Evolutionary conservation across 2,329 filamentous ascomycete species (phyloP), one percentile per base, ranked within the genome.

Genomic region (Akanthomyces dipterigenus): DNA sequence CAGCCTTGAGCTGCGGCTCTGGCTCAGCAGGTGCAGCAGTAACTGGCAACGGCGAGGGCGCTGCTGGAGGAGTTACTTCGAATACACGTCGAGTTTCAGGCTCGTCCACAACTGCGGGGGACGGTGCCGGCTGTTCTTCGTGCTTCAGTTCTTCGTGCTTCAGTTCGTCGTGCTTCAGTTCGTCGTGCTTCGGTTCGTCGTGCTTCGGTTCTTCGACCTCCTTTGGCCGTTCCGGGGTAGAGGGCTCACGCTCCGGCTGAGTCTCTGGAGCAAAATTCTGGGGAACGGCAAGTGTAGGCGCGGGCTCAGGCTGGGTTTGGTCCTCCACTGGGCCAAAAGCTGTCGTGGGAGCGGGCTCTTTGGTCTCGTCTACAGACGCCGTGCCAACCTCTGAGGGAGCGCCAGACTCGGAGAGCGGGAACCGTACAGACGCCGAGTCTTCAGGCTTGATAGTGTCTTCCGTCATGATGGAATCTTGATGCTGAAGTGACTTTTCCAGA

Each of bases 391-490:
- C 68, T 3, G 70, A 70, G 3, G 68, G 62, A 16, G 72, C 70
- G 18, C 66, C 65, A 7, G 69, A 68, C n/a, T 70, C 73, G 14
- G 70, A 68, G 6, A 67, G 28, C 11, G 70, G 68, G 38, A 70
- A 67, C 45, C 64, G 64, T 12, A 69, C 65, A 1, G 74, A 76
- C 3, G 73, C 74, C 4, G 74, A 76, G 45, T 76, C 73, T 38
- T 76, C 74, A 0, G 73, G 74, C 53, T 71, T 74, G 54, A 76
- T 71, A 5, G 67, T 71, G 53, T 76, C 74, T 26, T 75, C 74
- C 1, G 73, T 75, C 68, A 75, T 68, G 14, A 68, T 65, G 20
- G 73, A 75, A 43, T 75, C 70, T 0, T 67, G 64, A 8, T 71
- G 68, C n/a, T 64, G 46, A 5, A 73, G 49, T 1, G 68, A 67